Base-by-base conservation (phyloP, 2,329 filamentous ascomycete genomes). In the Scytalidium lignicola region DNA sequence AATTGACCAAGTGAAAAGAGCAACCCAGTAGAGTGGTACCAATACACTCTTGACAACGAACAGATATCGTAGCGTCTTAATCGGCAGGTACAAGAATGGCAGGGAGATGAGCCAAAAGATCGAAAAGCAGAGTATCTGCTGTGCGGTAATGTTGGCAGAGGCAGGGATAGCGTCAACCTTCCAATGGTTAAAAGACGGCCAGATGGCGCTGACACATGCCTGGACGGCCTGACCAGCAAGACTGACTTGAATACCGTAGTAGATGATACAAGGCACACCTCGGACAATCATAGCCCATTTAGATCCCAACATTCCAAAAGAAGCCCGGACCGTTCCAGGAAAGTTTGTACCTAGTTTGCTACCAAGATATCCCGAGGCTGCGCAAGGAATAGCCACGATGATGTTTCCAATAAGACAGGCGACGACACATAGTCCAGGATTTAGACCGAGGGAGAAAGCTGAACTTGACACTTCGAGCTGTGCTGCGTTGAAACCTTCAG, bases 351-450 rank as follows among this genome's bases (percentile, higher is more conserved):
- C 70, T 32, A 74, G 62, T 45, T 68, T 67, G 21, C 70, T 67
- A 17, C 72, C 71, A 22, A 72, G 68, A 32, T 70, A 70, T 6
- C 70, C 70, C 58, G 74, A 73, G 8, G 71, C 59, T 40, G 72
- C 69, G 49, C 71, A 67, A 10, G 70, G 67, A 4, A 81, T 70
- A 18, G 79, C 76, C 18, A 82, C 79, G 53, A 80, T 80, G 13
- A 78, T 67, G 23, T 76, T 74, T 39, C 83, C 83, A 15, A 84
- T 76, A 42, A 79, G 69, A 43, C 78, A 79, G 23, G 58, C 57
- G 17, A 46, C 41, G 18, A 61, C 55, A 12, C 57, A 53, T 10
- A 57, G 20, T 2, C 56, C 57, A 12, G 57, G 56, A 43, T 55
- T 59, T 32, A 62, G 47, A 15, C 60, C 60, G 29, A 60, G 55